These are phyloP conservation scores for Myxozyma neotropica DNA, from an alignment of 805 yeast genomes.

Conservation along the genomic window DNA sequence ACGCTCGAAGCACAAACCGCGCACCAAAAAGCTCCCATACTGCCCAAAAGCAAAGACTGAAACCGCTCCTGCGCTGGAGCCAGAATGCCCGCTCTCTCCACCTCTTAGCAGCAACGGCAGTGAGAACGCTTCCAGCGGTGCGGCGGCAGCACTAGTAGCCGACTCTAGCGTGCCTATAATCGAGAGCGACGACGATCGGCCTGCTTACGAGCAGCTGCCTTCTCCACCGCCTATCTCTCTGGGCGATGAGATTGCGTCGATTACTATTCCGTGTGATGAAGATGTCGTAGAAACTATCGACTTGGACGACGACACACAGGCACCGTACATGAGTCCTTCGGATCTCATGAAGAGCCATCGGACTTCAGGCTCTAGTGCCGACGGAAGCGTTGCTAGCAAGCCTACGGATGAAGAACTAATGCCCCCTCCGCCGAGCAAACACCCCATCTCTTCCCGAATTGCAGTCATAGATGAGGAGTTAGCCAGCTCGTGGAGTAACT, in stretches of 20 bases:
- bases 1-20: constrained; percentile 1
- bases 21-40: constrained; percentile 3
- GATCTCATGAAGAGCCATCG: constrained; percentile 6
- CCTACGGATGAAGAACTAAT: background rate
- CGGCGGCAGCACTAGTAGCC: constrained; percentile 1
- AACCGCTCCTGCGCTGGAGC: background rate
- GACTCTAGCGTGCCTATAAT: too few species aligned
- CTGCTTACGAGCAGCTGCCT: background rate
- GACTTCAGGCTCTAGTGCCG: background rate
- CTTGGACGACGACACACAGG: background rate
- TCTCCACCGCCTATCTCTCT: constrained; percentile 1
- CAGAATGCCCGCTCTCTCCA: constrained; percentile 6
- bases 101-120: constrained; percentile 13
- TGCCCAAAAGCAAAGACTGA: background rate
- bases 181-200: background rate
- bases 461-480: background rate
- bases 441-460: background rate
- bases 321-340: constrained; percentile 5
- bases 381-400: background rate
- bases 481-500: background rate
- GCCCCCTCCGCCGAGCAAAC: constrained; percentile 2
- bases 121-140: constrained; percentile 2
- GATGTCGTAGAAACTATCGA: background rate
- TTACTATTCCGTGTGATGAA: constrained; percentile 4
- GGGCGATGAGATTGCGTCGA: constrained; percentile 2